Evolutionary conservation across 2,329 filamentous ascomycete species (phyloP).

Genomic region (Aspergillus sp.): DNA sequence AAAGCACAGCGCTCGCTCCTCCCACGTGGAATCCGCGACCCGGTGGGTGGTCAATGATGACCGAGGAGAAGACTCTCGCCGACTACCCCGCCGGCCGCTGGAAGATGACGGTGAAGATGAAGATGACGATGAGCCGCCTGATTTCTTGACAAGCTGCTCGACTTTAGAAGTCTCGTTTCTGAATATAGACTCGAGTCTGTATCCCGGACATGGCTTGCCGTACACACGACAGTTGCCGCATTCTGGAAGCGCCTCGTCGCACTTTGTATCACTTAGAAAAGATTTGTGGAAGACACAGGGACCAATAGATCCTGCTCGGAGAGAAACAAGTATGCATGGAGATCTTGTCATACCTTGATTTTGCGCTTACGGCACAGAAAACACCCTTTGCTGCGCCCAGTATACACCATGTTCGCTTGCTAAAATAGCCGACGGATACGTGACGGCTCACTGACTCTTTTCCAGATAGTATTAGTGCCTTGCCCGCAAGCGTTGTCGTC

Average conservation of each 20-base stretch:
- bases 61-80: constrained; percentile 1
- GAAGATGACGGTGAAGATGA: not conserved
- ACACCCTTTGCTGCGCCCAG: constrained; percentile 41
- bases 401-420: constrained; percentile 39
- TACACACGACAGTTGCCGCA: constrained; percentile 39
- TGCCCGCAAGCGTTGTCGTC: not conserved
- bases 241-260: constrained; percentile 37
- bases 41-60: constrained; percentile 18
- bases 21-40: constrained; percentile 33
- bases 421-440: not conserved
- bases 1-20: constrained; percentile 40
- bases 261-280: constrained; percentile 25
- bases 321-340: not conserved
- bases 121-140: not conserved
- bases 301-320: not conserved
- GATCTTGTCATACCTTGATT: constrained; percentile 35
- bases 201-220: constrained; percentile 38
- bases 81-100: not conserved
- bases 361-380: constrained; percentile 41
- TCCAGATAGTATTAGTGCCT: not conserved
- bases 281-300: not conserved
- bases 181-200: constrained; percentile 36
- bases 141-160: constrained; percentile 27
- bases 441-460: not conserved
- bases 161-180: constrained; percentile 35